These are phyloP conservation scores for Tieghemostelium lacteum DNA, from an alignment of 78 protist genomes.

Conservation along the genomic window DNA sequence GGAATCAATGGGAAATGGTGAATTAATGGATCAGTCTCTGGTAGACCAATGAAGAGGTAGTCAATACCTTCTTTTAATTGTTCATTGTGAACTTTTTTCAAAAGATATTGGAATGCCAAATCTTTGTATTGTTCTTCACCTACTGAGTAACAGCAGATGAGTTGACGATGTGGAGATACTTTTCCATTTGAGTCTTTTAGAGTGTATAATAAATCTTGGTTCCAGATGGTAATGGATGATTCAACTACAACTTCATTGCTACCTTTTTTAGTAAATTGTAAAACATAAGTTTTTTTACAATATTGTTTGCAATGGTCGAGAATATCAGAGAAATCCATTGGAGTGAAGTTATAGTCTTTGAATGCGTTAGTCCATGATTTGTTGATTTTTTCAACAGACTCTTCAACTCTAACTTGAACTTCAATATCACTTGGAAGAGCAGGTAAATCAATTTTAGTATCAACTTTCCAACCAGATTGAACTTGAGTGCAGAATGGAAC, in stretches of 20 bases:
- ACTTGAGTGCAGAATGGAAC: conserved; percentile 3
- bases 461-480: conserved; percentile 24
- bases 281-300: background rate
- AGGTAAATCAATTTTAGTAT: background rate
- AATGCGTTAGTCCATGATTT: conserved; percentile 7
- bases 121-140: conserved; percentile 13
- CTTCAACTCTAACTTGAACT: background rate
- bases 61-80: conserved; percentile 17
- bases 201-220: conserved; percentile 7
- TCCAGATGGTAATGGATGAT: conserved; percentile 33
- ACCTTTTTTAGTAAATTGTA: background rate
- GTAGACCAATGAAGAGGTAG: conserved; percentile 27
- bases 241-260: background rate
- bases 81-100: conserved; percentile 22
- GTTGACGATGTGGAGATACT: conserved; percentile 6
- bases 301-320: background rate
- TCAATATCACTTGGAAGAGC: background rate
- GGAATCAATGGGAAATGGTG: conserved; percentile 22
- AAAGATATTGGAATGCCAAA: background rate
- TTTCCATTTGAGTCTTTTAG: background rate
- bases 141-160: conserved; percentile 1
- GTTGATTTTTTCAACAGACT: background rate
- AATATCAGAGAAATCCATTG: conserved; percentile 17
- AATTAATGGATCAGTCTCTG: conserved; percentile 7
- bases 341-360: conserved; percentile 4